These are phyloP conservation scores for Phaffomyces opuntiae DNA, from an alignment of 805 yeast genomes.

Conservation along the genomic window DNA sequence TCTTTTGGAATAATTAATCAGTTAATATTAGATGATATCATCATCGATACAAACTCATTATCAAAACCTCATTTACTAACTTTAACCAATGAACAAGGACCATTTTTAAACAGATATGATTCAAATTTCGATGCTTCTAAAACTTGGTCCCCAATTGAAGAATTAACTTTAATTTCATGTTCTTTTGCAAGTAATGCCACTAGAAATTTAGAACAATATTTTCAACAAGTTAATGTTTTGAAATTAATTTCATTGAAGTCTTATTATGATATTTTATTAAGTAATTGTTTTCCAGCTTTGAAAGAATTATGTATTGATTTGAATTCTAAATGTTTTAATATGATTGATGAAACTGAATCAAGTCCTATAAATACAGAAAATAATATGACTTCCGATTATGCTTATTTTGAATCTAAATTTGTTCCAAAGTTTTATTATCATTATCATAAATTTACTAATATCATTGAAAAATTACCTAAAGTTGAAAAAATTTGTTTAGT, in stretches of 20 bases:
- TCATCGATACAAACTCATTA: slow-evolving; percentile 37
- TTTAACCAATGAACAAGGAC: slow-evolving; percentile 19
- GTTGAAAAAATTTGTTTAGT: slow-evolving; percentile 13
- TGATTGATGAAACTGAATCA: slow-evolving; percentile 15
- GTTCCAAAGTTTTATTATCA: slow-evolving; percentile 24
- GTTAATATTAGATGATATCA: slow-evolving; percentile 38
- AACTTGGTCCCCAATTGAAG: slow-evolving; percentile 29
- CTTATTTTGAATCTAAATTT: slow-evolving; percentile 21
- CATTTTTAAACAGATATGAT: slow-evolving; percentile 15
- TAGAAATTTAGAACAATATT: slow-evolving; percentile 31
- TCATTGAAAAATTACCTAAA: slow-evolving; percentile 14
- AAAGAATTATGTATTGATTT: slow-evolving; percentile 39
- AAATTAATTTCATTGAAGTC: slow-evolving; percentile 33
- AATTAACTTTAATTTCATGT: slow-evolving; percentile 27
- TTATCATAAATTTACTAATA: slow-evolving; percentile 15
- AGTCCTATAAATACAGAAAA: slow-evolving; percentile 15
- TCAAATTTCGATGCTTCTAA: slow-evolving; percentile 8
- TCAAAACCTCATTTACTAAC: slow-evolving; percentile 21
- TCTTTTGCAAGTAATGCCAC: slow-evolving; percentile 31
- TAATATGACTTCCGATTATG: slow-evolving; percentile 19
- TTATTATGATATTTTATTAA: slow-evolving; percentile 40
- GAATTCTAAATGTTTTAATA: slow-evolving; percentile 37
- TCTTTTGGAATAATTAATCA: slow-evolving; percentile 39
- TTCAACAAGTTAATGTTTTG: slow-evolving; percentile 32
- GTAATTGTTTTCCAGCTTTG: slow-evolving; percentile 38